These are phyloP conservation scores for Lachnellula arida DNA, from an alignment of 2,329 filamentous ascomycete species.

Conservation along the genomic window DNA sequence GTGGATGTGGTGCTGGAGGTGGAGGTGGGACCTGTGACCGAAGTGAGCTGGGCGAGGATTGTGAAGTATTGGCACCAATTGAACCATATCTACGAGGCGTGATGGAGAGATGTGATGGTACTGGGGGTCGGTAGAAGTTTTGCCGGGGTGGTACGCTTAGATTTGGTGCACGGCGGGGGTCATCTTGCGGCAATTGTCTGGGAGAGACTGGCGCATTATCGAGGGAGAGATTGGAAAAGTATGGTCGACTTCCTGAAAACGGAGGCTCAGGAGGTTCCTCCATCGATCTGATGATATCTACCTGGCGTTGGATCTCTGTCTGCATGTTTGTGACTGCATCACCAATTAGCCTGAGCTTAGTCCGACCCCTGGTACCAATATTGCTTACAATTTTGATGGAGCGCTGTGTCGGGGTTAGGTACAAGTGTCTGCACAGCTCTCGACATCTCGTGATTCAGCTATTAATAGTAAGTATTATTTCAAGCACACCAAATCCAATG, in stretches of 20 bases:
- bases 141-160: slow-evolving; percentile 48
- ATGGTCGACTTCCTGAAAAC: slow-evolving; percentile 59
- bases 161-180: slow-evolving; percentile 68
- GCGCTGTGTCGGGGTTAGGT: slow-evolving; percentile 67
- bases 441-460: slow-evolving; percentile 83
- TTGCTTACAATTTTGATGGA: slow-evolving; percentile 75
- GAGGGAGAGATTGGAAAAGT: slow-evolving; percentile 55
- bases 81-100: slow-evolving; percentile 80
- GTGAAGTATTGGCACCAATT: slow-evolving; percentile 62
- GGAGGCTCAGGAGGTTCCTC: slow-evolving; percentile 65
- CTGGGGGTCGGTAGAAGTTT: slow-evolving; percentile 69
- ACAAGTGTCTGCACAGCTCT: slow-evolving; percentile 69
- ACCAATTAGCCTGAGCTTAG: slow-evolving; percentile 23
- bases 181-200: slow-evolving; percentile 80
- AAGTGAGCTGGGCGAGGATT: slow-evolving; percentile 69
- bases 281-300: slow-evolving; percentile 50
- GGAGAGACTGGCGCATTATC: slow-evolving; percentile 82
- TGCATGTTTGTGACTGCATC: slow-evolving; percentile 51
- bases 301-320: slow-evolving; percentile 56
- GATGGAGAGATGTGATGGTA: slow-evolving; percentile 76
- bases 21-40: slow-evolving; percentile 64
- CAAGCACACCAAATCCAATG: slow-evolving; percentile 1
- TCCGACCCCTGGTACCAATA: slow-evolving; percentile 16
- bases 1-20: slow-evolving; percentile 56
- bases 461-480: slow-evolving; percentile 34